Evolutionary conservation across 768 basidiomycete genomes (phyloP).

Genomic region (Fomitopsis serialis): DNA sequence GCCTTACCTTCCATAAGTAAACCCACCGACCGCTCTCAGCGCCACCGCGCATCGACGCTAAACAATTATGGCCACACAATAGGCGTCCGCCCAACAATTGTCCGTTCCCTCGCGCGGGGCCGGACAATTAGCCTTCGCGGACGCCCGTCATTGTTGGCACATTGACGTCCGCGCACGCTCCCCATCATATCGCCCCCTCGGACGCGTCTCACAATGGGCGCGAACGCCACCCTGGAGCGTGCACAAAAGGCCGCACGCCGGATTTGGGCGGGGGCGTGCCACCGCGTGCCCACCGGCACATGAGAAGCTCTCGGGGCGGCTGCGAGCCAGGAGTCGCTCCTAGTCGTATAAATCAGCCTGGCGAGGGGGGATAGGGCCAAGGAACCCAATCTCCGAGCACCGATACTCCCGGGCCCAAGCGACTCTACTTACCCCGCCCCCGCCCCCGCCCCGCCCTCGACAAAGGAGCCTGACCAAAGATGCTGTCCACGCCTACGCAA

Average conservation of each 20-base stretch:
- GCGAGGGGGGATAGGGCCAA: too few relatives aligned
- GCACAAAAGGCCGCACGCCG: neutral
- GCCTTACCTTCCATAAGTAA: too few relatives aligned
- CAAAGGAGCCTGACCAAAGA: neutral
- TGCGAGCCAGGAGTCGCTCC: too few relatives aligned
- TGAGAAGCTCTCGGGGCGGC: too few relatives aligned
- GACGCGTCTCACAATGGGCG: neutral
- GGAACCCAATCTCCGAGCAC: too few relatives aligned
- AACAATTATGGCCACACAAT: neutral
- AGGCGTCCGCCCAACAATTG: neutral
- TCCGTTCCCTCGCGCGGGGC: neutral
- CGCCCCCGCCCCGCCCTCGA: neutral
- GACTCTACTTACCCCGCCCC: neutral
- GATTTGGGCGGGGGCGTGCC: neutral
- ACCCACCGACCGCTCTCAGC: too few relatives aligned
- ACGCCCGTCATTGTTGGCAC: neutral
- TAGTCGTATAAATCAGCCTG: too few relatives aligned
- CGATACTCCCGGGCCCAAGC: neutral
- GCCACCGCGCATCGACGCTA: neutral
- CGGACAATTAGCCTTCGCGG: neutral
- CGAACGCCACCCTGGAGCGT: neutral
- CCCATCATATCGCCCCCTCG: neutral
- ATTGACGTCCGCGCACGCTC: neutral
- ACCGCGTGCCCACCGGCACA: too few relatives aligned
- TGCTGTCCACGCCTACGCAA: neutral